A percentile compares a stretch with the other conserved stretches of the same genome.
These are phyloP conservation scores for Pontederia paniculata DNA, from an alignment of 176 grass and related monocot species.

Conservation along the genomic window DNA sequence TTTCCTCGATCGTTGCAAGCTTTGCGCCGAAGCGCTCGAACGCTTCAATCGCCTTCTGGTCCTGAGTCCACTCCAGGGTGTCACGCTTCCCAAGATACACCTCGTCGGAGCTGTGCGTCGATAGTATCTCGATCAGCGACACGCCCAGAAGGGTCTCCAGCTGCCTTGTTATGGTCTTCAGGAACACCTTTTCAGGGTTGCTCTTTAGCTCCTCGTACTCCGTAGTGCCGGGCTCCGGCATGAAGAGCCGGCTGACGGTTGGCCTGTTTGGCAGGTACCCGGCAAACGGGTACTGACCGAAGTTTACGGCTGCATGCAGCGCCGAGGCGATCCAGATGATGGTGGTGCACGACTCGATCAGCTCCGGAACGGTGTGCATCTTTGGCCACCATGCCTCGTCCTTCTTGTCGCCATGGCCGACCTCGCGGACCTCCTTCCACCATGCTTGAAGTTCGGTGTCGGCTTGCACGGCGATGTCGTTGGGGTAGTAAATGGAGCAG, in stretches of 20 bases:
- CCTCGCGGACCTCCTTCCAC: conserved; percentile 16
- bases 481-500: conserved; percentile 13
- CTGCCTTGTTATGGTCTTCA: not conserved
- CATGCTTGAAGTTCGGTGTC: conserved; percentile 3
- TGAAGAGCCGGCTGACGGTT: conserved; percentile 10
- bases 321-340: conserved; percentile 17
- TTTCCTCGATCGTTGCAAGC: not conserved
- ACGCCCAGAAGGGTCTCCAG: conserved; percentile 2
- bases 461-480: not conserved
- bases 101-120: conserved; percentile 9
- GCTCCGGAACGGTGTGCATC: not conserved
- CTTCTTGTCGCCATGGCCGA: conserved; percentile 13
- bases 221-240: not conserved
- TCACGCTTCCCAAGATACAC: conserved; percentile 8
- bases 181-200: conserved; percentile 3
- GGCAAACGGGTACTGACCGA: conserved; percentile 8
- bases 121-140: conserved; percentile 4
- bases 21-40: not conserved
- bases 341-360: conserved; percentile 12
- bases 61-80: conserved; percentile 3
- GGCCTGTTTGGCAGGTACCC: conserved; percentile 15
- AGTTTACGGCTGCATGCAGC: conserved; percentile 12
- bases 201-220: conserved; percentile 10
- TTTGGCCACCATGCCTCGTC: conserved; percentile 8
- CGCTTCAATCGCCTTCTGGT: not conserved